Evolutionary conservation across 148 eudicot species (phyloP), one percentile per base, ranked within the genome.

Genomic region (Chenopodium formosanum): DNA sequence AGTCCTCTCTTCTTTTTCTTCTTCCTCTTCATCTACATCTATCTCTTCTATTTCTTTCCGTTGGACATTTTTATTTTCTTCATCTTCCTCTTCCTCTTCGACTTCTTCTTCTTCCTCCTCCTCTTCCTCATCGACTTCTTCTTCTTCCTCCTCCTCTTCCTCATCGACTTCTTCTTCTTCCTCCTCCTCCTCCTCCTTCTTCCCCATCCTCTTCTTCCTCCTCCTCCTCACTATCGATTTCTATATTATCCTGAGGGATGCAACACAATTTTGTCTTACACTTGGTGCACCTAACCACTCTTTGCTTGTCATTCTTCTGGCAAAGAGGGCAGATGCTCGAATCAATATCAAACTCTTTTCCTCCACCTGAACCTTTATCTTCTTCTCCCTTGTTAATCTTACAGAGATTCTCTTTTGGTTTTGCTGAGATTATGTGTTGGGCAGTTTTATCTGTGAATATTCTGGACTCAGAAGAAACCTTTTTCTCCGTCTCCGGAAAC

Each of bases 251-350:
- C 22, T 56, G 62, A 19, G 62, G 62, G 17, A 56, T 56, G 32
- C 92, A 90, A 78, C 73, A 90, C 74, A 89, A 75, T 60, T 90
- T 90, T 13, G 65, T 77, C 40, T 83, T 80, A 74, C 92, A 90
- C 7, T 44, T 44, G 48, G 84, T 85, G 83, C 92, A 90, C 22
- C 88, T 73, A 40, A 86, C 88, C 14, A 89, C 91, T 60, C 81
- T 70, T 46, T 82, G 86, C 70, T 79, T 85, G 74, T 85, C 88
- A 75, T 72, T 83, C 81, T 85, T 84, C 84, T 87, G 90, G 68
- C 90, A 88, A 29, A 83, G 90, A 70, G 81, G 88, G 70, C 88
- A 88, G 85, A 83, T 83, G 31, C 81, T 73, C 17, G 87, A 84
- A 64, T 82, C 85, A 72, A 56, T 56, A 3, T 56, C 22, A 56